Evolutionary conservation across 441 rosid species (phyloP), one percentile per base, ranked within the genome.

Genomic region (Adansonia grandidieri): DNA sequence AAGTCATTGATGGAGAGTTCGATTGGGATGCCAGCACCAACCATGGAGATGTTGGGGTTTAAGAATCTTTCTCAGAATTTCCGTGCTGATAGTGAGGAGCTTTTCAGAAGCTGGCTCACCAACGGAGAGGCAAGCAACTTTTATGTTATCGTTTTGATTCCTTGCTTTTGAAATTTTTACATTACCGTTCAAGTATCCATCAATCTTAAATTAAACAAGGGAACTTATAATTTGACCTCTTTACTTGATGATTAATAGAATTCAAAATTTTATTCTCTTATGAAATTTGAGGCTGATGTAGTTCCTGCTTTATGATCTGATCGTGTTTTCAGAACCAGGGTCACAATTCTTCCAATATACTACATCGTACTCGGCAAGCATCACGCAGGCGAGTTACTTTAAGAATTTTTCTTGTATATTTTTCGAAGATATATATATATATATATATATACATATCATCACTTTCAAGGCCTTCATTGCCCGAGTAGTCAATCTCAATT

Each of bases 21-120:
- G 13, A 71, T 85, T 45, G 88, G 88, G 61, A 72, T 89, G 89
- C 87, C 88, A 0, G 81, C 72, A 0, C 93, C 96, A 1, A 82
- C 87, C 14, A 85, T 88, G 92, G 93, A 90, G 81, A 86, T 85
- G 89, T 69, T 89, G 70, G 96, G 93, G 45, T 87, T 91, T 47
- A 86, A 83, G 84, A 88, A 84, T 75, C 82, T 89, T 42, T 84
- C 91, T 22, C 90, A 85, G 20, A 85, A 80, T 79, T 84, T 89
- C 37, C 91, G 92, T 5, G 50, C 91, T 0, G 91, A 91, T 40
- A 91, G 96, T 14, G 96, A 91, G 83, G 96, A 91, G 79, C 92
- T 91, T 74, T 91, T 91, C 89, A 89, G 86, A 75, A 86, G 86
- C 83, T 91, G 96, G 96, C 96, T 91, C 57, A 88, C 87, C 0